Evolutionary conservation across 306 rosid species (phyloP).

Genomic region (Rosa multiflora): DNA sequence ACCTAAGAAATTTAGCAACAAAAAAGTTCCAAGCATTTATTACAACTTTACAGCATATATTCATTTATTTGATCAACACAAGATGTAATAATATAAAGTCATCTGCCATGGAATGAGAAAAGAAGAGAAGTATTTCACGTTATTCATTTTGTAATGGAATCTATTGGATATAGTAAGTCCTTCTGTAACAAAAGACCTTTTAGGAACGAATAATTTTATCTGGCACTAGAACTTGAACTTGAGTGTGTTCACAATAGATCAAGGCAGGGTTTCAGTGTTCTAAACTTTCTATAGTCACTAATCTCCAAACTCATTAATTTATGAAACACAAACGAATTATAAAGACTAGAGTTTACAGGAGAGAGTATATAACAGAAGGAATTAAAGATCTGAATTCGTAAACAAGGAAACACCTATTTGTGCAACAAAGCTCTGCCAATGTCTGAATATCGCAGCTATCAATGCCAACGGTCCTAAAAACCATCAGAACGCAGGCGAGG

Average conservation of each 20-base stretch:
- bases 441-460: slow-evolving; percentile 50
- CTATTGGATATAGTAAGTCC: not conserved
- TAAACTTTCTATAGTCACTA: slow-evolving; percentile 4
- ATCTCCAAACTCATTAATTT: slow-evolving; percentile 15
- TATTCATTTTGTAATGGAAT: not conserved
- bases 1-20: slow-evolving; percentile 12
- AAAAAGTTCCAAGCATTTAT: not conserved
- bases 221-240: not conserved
- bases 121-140: not conserved
- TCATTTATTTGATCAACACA: not conserved
- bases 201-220: not conserved
- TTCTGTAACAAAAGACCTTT: not conserved
- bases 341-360: slow-evolving; percentile 14
- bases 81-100: not conserved
- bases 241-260: not conserved
- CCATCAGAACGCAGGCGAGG: slow-evolving; percentile 91
- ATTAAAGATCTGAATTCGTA: slow-evolving; percentile 26
- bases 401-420: slow-evolving; percentile 59
- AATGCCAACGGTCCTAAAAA: slow-evolving; percentile 62
- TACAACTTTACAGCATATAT: not conserved
- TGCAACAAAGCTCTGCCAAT: slow-evolving; percentile 66
- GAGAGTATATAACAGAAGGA: slow-evolving; percentile 26
- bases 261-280: not conserved
- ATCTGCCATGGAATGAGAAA: slow-evolving; percentile 1
- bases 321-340: slow-evolving; percentile 7